Evolutionary conservation across 768 basidiomycete genomes (phyloP).

Genomic region (Leccinum incarnatum): DNA sequence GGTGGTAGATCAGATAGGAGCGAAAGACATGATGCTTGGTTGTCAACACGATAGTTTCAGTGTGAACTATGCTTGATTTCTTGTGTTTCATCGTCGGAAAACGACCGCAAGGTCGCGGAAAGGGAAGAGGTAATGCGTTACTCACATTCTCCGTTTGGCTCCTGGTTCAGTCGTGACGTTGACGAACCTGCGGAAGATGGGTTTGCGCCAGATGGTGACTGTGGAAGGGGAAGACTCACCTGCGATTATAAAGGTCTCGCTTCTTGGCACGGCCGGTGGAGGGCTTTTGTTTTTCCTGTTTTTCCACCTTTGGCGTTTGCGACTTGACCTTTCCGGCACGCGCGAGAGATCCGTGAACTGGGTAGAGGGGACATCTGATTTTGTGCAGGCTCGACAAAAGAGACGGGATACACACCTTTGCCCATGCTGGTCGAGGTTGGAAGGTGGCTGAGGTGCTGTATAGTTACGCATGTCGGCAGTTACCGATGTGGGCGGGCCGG

Average conservation of each 20-base stretch:
- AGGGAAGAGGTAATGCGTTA: constrained; percentile 44
- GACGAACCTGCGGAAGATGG: constrained; percentile 61
- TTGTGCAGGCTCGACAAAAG: not conserved
- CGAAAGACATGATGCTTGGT: constrained; percentile 94
- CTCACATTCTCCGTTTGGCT: constrained; percentile 94
- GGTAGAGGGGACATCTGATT: not conserved
- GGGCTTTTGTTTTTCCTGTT: constrained; percentile 97
- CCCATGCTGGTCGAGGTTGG: constrained; percentile 60
- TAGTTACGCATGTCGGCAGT: constrained; percentile 40
- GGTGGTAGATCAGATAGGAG: constrained; percentile 90
- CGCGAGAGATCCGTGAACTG: constrained; percentile 98
- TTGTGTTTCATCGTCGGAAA: constrained; percentile 26
- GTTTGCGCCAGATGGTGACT: not conserved
- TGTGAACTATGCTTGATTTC: constrained; percentile 91
- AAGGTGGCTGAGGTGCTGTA: constrained; percentile 36
- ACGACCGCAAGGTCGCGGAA: constrained; percentile 18
- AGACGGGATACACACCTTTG: constrained; percentile 47
- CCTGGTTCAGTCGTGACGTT: constrained; percentile 86
- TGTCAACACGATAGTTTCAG: constrained; percentile 87
- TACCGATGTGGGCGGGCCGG: not conserved
- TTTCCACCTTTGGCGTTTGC: constrained; percentile 95
- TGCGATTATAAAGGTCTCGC: constrained; percentile 87
- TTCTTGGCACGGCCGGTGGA: constrained; percentile 98
- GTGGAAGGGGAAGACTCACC: constrained; percentile 46
- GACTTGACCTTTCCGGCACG: constrained; percentile 99